Evolutionary conservation across 2,329 filamentous ascomycete genomes (phyloP), one percentile per base, ranked within the genome.

Genomic region (Pleurostoma richardsiae): DNA sequence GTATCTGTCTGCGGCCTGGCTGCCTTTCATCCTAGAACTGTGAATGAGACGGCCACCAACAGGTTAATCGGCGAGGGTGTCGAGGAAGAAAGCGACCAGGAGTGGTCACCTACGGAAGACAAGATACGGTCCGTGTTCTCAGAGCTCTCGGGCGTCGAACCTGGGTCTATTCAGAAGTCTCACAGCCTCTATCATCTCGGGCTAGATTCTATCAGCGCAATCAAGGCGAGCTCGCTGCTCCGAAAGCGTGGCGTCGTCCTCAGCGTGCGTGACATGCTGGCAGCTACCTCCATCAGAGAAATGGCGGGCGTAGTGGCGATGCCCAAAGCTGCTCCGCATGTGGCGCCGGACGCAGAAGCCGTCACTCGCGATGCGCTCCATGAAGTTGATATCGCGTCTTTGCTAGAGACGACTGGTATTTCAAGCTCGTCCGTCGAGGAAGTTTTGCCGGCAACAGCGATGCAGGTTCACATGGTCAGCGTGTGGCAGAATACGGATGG

Each of bases 191-290:
- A 94, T 63, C 84, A 94, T 52, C 74, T 96, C 2, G 91, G 91
- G 0, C 79, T 96, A 2, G 91, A 96, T 61, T 96, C 91, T 0
- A 95, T 96, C 62, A 92, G 85, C 52, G 86, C 90, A 2, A 94
- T 96, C 68, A 95, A 94, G 58, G 82, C 90, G 4, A 82, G 83
- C 6, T 78, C 85, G 0, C 70, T 90, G 6, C 69, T 96, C 4
- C 82, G 80, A 39, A 86, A 79, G 54, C 66, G 74, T 39, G 79
- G 74, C 0, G 65, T 96, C 6, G 64, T 68, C 10, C 63, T 95
- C 1, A 75, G 76, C 31, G 86, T 92, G 3, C 83, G 86, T 39
- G 80, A 88, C 38, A 80, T 96, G 56, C 68, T 95, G 3, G 79
- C 71, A 49, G 80, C 83, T 2, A 72, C 76, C 4, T 89, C 81